phyloP scores from a whole-genome alignment of 2,329 filamentous ascomycete genomes.

The Fusarium avenaceum region DNA sequence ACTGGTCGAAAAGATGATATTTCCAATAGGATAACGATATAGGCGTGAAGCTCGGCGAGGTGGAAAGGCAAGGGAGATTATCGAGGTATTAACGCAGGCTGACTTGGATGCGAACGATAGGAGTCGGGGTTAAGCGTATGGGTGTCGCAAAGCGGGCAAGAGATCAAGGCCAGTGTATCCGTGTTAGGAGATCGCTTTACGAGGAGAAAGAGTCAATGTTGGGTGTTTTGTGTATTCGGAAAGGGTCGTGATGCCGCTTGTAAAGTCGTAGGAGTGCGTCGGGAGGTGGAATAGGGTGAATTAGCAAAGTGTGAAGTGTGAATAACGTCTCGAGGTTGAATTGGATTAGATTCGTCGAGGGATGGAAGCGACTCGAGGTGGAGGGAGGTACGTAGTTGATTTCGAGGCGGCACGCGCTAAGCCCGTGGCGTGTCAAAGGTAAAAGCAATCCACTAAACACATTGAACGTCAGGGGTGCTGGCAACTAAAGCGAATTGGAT shows the following conservation, averaged over 20 bases:
- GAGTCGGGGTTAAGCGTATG: constrained; percentile 19
- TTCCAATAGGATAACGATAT: background rate
- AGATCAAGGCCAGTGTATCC: constrained; percentile 14
- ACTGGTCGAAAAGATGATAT: constrained; percentile 4
- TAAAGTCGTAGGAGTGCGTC: constrained; percentile 6
- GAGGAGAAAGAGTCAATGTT: background rate
- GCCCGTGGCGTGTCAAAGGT: constrained; percentile 40
- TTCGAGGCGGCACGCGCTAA: constrained; percentile 36
- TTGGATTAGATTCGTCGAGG: constrained; percentile 32
- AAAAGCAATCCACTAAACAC: constrained; percentile 35
- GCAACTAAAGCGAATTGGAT: constrained; percentile 4
- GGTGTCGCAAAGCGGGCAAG: constrained; percentile 36
- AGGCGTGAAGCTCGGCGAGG: background rate
- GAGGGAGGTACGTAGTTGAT: constrained; percentile 22
- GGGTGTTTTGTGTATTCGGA: background rate
- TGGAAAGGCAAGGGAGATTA: background rate
- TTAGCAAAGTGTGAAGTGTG: constrained; percentile 23
- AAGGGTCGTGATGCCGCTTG: background rate
- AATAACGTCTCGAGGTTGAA: constrained; percentile 33
- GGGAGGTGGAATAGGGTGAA: constrained; percentile 8
- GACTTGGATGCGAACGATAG: constrained; percentile 22
- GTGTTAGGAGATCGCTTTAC: background rate
- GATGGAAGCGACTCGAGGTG: constrained; percentile 28
- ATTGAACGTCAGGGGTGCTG: constrained; percentile 15
- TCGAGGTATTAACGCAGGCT: background rate